These are phyloP conservation scores for Ophiocordyceps unilateralis DNA, from an alignment of 2,329 filamentous ascomycete genomes.

Conservation along the genomic window DNA sequence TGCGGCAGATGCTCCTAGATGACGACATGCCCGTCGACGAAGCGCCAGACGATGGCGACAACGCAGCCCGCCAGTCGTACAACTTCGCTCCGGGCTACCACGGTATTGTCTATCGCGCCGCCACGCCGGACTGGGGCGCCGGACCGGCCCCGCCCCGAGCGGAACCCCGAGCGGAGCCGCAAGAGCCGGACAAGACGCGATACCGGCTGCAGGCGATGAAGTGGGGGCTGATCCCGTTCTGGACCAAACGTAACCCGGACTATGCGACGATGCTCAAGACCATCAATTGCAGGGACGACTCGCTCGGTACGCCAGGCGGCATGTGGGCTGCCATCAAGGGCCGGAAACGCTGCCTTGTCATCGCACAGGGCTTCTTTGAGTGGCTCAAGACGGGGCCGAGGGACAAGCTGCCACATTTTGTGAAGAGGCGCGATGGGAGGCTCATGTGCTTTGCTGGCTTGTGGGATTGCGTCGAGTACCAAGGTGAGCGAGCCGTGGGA, in stretches of 20 bases:
- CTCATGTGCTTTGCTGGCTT: slow-evolving; percentile 82
- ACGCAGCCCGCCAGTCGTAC: slow-evolving; percentile 53
- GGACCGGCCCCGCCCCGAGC: slow-evolving; percentile 15
- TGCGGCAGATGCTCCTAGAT: slow-evolving; percentile 56
- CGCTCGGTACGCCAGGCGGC: slow-evolving; percentile 53
- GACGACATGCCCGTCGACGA: slow-evolving; percentile 58
- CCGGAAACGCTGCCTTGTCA: slow-evolving; percentile 69
- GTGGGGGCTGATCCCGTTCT: slow-evolving; percentile 89
- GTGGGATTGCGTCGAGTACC: slow-evolving; percentile 76
- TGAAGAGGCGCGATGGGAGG: slow-evolving; percentile 64
- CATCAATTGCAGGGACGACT: slow-evolving; percentile 91
- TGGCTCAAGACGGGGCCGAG: slow-evolving; percentile 70
- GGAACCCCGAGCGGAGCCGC: neutral
- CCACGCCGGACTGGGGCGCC: slow-evolving; percentile 44
- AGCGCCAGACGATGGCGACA: slow-evolving; percentile 51
- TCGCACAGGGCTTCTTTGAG: slow-evolving; percentile 91
- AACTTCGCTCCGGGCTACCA: slow-evolving; percentile 84
- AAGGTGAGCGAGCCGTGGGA: slow-evolving; percentile 31
- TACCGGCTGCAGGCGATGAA: slow-evolving; percentile 89
- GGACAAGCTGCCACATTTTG: slow-evolving; percentile 71
- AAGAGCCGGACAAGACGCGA: slow-evolving; percentile 17
- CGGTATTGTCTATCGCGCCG: slow-evolving; percentile 72
- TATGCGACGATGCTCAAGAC: slow-evolving; percentile 67
- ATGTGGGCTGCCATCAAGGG: slow-evolving; percentile 92
- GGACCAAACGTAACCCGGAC: slow-evolving; percentile 72